These are phyloP conservation scores for Penicillium egyptiacum DNA, from an alignment of 495 filamentous ascomycete species.

Conservation along the genomic window DNA sequence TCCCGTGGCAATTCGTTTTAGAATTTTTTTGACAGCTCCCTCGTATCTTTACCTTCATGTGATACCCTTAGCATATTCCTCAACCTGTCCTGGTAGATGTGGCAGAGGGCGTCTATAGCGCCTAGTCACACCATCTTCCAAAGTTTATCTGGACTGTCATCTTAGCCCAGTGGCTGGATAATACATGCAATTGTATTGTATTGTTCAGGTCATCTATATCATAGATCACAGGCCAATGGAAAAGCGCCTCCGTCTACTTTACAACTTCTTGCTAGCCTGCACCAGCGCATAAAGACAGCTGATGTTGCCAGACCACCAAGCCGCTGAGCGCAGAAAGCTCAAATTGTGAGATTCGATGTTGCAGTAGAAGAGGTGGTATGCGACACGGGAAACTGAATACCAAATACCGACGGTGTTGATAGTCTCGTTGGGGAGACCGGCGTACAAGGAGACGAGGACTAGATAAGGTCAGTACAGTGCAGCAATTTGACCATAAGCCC, in stretches of 20 bases:
- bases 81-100: too few species aligned
- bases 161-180: too few species aligned
- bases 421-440: constrained; percentile 36
- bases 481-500: background rate
- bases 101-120: too few species aligned
- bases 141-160: too few species aligned
- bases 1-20: too few species aligned
- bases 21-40: too few species aligned
- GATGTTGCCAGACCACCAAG: constrained; percentile 51
- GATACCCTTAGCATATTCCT: too few species aligned
- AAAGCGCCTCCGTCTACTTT: background rate
- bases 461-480: constrained; percentile 12
- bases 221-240: background rate
- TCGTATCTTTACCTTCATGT: too few species aligned
- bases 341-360: constrained; percentile 32
- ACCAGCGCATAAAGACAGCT: constrained; percentile 38
- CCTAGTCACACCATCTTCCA: too few species aligned
- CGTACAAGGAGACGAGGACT: constrained; percentile 34
- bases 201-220: background rate
- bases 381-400: constrained; percentile 45
- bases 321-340: constrained; percentile 43
- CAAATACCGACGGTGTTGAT: constrained; percentile 46
- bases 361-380: constrained; percentile 42
- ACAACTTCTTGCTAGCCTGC: constrained; percentile 32
- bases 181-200: too few species aligned